These are phyloP conservation scores for Scutellaria galericulata DNA, from an alignment of 257 asterid genomes.

Conservation along the genomic window DNA sequence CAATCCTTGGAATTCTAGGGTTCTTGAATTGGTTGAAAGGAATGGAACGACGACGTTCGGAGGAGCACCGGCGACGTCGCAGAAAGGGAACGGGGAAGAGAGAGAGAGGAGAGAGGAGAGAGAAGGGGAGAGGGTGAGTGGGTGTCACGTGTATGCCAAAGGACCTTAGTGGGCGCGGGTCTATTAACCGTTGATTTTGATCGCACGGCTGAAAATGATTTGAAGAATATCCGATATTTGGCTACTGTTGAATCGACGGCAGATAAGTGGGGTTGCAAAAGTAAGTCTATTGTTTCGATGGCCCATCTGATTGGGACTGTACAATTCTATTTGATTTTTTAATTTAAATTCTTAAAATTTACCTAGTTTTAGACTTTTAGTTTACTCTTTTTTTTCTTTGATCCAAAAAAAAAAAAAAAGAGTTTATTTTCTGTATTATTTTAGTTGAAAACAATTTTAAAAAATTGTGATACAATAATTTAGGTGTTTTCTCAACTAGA, in stretches of 20 bases:
- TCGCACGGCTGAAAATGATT: constrained; percentile 38
- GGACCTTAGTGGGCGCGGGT: constrained; percentile 42
- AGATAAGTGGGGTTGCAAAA: constrained; percentile 21
- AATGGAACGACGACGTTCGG: constrained; percentile 36
- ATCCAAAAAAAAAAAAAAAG: too few species aligned
- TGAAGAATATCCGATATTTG: constrained; percentile 11
- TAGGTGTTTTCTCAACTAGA: too few species aligned
- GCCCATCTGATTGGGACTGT: constrained; percentile 17
- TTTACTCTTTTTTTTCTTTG: too few species aligned
- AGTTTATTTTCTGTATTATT: too few species aligned
- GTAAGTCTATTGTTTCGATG: neutral
- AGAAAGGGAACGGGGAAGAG: constrained; percentile 28
- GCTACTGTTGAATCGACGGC: constrained; percentile 12
- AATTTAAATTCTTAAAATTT: too few species aligned
- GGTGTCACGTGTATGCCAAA: constrained; percentile 44
- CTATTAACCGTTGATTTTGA: constrained; percentile 42
- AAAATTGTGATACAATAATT: too few species aligned
- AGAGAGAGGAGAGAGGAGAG: constrained; percentile 31
- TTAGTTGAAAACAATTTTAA: too few species aligned
- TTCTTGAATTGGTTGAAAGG: neutral
- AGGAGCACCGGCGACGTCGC: constrained; percentile 40
- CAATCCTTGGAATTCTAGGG: constrained; percentile 28
- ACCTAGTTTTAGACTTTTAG: too few species aligned
- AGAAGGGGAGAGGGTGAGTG: constrained; percentile 31
- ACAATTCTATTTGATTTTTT: neutral